Percentiles rank a stretch among this genome's conserved stretches.
These are phyloP conservation scores for Beta vulgaris DNA, from an alignment of 148 eudicot species.

Conservation along the genomic window DNA sequence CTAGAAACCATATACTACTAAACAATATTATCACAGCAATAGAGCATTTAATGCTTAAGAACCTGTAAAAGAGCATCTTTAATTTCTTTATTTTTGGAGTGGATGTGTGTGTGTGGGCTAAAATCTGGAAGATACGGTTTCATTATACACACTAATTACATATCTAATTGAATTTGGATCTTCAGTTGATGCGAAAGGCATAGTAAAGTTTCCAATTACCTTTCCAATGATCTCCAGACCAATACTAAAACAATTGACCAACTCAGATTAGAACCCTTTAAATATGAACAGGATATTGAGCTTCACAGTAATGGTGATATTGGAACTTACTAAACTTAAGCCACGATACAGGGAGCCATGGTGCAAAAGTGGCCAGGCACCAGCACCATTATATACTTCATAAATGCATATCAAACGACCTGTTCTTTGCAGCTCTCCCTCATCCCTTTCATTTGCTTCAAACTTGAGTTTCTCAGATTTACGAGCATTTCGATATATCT, in stretches of 20 bases:
- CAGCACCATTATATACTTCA: conserved; percentile 87
- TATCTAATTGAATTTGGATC: neutral
- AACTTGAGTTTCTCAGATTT: conserved; percentile 82
- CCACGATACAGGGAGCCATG: conserved; percentile 98
- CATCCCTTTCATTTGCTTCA: conserved; percentile 90
- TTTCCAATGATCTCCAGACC: neutral
- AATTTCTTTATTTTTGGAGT: neutral
- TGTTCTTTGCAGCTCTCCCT: conserved; percentile 94
- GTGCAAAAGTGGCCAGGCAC: conserved; percentile 92
- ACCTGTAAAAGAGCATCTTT: neutral
- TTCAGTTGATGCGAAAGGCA: neutral
- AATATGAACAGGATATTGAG: neutral
- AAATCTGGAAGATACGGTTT: neutral
- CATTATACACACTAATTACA: neutral
- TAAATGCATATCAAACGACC: conserved; percentile 83
- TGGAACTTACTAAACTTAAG: conserved; percentile 80
- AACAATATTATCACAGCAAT: neutral
- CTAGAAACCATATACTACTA: neutral
- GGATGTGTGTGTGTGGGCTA: neutral
- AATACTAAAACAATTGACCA: neutral
- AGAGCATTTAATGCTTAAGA: neutral
- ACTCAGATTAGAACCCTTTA: neutral
- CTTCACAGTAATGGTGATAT: neutral
- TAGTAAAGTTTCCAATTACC: neutral
- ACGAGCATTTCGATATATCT: conserved; percentile 79